Evolutionary conservation across 768 basidiomycete genomes (phyloP).

Genomic region (Hydnomerulius pinastri): DNA sequence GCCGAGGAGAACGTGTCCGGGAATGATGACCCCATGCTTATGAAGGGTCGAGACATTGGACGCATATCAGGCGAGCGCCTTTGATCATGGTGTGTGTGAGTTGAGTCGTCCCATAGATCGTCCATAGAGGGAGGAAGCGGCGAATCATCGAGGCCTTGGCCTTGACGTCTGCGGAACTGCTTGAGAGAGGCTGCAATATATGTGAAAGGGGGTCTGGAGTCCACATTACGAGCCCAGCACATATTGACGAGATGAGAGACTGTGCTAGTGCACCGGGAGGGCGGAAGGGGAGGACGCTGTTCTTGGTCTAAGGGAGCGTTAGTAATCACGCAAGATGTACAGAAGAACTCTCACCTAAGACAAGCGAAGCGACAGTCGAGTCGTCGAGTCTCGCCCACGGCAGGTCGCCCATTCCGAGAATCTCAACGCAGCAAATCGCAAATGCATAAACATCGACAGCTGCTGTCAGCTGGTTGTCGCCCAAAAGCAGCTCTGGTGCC

Average conservation of each 20-base stretch:
- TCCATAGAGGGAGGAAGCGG: constrained; percentile 17
- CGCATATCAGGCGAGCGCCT: neutral
- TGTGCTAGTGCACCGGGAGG: constrained; percentile 33
- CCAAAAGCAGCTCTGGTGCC: constrained; percentile 65
- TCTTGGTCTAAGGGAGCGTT: constrained; percentile 43
- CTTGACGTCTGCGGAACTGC: constrained; percentile 43
- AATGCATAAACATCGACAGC: constrained; percentile 72
- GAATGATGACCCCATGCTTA: neutral
- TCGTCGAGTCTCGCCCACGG: constrained; percentile 60
- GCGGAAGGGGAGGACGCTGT: constrained; percentile 51
- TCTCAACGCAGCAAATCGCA: constrained; percentile 64
- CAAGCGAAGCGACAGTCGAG: constrained; percentile 49
- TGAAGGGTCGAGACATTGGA: neutral
- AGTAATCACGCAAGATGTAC: constrained; percentile 19
- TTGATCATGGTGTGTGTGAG: neutral
- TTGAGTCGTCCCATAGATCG: neutral
- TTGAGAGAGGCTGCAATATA: constrained; percentile 48
- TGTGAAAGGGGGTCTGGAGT: constrained; percentile 53
- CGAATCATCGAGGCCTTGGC: constrained; percentile 29
- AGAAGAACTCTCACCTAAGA: constrained; percentile 44
- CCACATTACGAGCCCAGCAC: constrained; percentile 61
- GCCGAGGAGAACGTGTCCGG: constrained; percentile 1
- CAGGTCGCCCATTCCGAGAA: constrained; percentile 60
- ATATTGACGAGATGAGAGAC: constrained; percentile 45
- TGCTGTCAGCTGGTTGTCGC: constrained; percentile 46